These are phyloP conservation scores for Sporothrix pallida DNA, from an alignment of 2,329 filamentous ascomycete genomes.

Conservation along the genomic window DNA sequence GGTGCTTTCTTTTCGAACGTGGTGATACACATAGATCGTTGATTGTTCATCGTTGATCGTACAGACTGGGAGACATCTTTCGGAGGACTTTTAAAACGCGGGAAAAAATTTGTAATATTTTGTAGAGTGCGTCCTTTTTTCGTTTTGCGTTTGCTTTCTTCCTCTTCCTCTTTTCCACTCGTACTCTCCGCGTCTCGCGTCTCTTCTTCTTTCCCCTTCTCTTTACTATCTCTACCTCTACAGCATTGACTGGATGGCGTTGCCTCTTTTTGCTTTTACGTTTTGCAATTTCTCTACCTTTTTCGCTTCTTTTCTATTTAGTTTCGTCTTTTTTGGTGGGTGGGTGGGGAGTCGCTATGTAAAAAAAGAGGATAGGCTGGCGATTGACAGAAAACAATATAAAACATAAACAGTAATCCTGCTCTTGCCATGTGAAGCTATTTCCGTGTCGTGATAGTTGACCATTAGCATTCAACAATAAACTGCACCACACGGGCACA, in stretches of 20 bases:
- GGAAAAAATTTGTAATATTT: slow-evolving; percentile 12
- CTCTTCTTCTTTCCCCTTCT: not conserved
- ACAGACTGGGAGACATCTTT: not conserved
- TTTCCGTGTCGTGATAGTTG: not conserved
- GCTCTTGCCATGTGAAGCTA: not conserved
- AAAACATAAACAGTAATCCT: not conserved
- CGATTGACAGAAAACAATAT: slow-evolving; percentile 5
- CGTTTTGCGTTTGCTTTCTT: not conserved
- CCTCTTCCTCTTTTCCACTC: not conserved
- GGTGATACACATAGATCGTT: too few relatives aligned
- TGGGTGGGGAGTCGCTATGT: not conserved
- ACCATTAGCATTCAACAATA: not conserved
- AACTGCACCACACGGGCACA: not conserved
- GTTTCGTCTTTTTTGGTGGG: not conserved
- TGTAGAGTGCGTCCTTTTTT: slow-evolving; percentile 10
- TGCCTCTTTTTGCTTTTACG: slow-evolving; percentile 20
- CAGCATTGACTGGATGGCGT: slow-evolving; percentile 34
- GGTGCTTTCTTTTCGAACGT: too few relatives aligned
- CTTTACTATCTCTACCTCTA: not conserved
- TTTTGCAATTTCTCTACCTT: not conserved
- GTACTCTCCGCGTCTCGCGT: not conserved
- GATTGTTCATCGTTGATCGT: too few relatives aligned
- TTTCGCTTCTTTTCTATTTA: slow-evolving; percentile 5
- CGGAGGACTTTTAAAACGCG: not conserved
- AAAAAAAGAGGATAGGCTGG: slow-evolving; percentile 18